Evolutionary conservation across 768 basidiomycete genomes (phyloP).

Genomic region (Coprinopsis sp.): DNA sequence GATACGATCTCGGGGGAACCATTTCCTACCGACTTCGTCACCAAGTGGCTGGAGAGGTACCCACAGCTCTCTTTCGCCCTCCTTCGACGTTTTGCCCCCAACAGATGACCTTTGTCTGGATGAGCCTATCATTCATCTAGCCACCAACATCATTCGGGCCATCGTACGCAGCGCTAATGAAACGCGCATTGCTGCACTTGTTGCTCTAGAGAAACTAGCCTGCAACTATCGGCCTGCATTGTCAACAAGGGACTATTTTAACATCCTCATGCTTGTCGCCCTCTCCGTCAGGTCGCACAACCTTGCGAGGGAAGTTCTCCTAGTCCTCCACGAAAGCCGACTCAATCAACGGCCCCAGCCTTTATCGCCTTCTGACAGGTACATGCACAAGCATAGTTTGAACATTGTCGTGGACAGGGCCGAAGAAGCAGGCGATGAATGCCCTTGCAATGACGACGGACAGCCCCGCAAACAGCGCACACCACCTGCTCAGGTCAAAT

Average conservation of each 20-base stretch:
- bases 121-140: constrained; percentile 23
- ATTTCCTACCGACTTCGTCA: constrained; percentile 22
- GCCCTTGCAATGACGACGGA: constrained; percentile 63
- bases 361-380: constrained; percentile 25
- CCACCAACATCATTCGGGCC: constrained; percentile 36
- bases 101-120: constrained; percentile 29
- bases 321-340: constrained; percentile 46
- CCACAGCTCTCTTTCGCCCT: constrained; percentile 54
- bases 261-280: constrained; percentile 47
- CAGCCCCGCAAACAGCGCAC: constrained; percentile 41
- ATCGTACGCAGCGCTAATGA: constrained; percentile 53
- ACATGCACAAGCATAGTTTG: constrained; percentile 52
- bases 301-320: constrained; percentile 54
- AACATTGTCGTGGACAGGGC: constrained; percentile 58
- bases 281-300: constrained; percentile 47
- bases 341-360: constrained; percentile 16
- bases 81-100: constrained; percentile 44
- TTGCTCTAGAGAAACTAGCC: constrained; percentile 55
- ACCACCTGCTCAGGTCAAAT: constrained; percentile 38
- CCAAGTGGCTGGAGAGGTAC: constrained; percentile 41
- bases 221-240: constrained; percentile 31
- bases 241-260: constrained; percentile 39
- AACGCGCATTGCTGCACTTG: constrained; percentile 51
- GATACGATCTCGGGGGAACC: constrained; percentile 28
- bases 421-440: constrained; percentile 63